These are phyloP conservation scores for Entomophthora muscae DNA, from an alignment of 371 early-diverging fungal species.

Conservation along the genomic window DNA sequence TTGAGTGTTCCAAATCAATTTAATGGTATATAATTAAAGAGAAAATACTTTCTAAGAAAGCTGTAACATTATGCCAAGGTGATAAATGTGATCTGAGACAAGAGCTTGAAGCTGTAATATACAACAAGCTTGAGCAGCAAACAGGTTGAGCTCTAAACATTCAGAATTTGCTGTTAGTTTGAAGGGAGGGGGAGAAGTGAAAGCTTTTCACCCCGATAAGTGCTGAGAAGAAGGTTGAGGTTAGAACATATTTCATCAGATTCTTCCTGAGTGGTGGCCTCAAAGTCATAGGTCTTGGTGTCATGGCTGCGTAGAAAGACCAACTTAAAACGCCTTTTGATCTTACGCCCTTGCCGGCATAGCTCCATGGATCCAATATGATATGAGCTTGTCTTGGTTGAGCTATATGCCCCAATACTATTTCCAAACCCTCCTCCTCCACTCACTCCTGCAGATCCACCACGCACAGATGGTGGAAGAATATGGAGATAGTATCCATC, in stretches of 20 bases:
- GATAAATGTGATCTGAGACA: no score
- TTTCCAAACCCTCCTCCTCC: not conserved
- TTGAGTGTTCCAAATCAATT: no score
- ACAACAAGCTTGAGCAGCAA: no score
- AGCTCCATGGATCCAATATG: conserved; percentile 57
- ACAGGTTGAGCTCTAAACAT: no score
- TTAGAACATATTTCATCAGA: conserved; percentile 17
- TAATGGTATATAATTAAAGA: no score
- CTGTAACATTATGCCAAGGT: no score
- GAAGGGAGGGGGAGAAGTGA: not conserved
- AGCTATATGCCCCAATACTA: not conserved
- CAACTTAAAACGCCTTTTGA: conserved; percentile 54
- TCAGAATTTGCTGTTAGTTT: no score
- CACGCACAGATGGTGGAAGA: conserved; percentile 33
- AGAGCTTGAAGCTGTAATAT: no score
- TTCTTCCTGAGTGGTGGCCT: conserved; percentile 45
- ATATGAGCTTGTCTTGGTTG: conserved; percentile 35
- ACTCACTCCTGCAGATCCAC: not conserved
- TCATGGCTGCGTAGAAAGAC: conserved; percentile 37
- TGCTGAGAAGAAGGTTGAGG: not conserved
- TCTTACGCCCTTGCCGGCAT: conserved; percentile 60
- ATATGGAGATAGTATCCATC: conserved; percentile 87
- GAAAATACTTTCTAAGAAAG: no score
- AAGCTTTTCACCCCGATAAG: not conserved
- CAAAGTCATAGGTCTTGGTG: conserved; percentile 62